phyloP scores from a whole-genome alignment of 441 rosid species.

The Erodium moschatum region DNA sequence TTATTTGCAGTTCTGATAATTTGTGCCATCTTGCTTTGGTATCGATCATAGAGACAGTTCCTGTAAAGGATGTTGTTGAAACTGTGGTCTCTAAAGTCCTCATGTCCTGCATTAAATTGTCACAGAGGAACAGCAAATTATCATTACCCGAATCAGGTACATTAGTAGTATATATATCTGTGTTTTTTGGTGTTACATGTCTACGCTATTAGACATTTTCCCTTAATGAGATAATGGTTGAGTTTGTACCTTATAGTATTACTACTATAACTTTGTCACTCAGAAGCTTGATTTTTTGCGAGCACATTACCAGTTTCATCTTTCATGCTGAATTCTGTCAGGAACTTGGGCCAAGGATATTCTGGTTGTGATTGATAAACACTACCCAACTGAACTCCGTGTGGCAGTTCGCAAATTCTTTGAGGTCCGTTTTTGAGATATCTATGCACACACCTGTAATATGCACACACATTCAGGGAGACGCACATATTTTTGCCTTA shows the following conservation, averaged over 20 bases:
- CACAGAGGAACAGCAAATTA: slow-evolving; percentile 37
- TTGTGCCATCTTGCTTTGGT: slow-evolving; percentile 39
- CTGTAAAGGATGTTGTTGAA: slow-evolving; percentile 44
- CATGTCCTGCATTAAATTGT: slow-evolving; percentile 49
- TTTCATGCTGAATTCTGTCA: slow-evolving; percentile 25
- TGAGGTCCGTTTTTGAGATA: slow-evolving; percentile 42
- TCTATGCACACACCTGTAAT: slow-evolving; percentile 9
- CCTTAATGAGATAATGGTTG: not conserved
- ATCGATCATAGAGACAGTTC: slow-evolving; percentile 63
- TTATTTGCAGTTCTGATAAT: slow-evolving; percentile 58
- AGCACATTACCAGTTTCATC: not conserved
- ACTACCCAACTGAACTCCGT: slow-evolving; percentile 62
- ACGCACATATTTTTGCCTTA: slow-evolving; percentile 16
- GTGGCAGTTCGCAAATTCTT: slow-evolving; percentile 50
- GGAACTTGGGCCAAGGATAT: slow-evolving; percentile 72
- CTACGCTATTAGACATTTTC: not conserved
- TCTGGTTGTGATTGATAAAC: slow-evolving; percentile 51
- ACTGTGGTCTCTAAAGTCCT: slow-evolving; percentile 55
- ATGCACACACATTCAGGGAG: not conserved
- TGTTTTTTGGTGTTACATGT: not conserved
- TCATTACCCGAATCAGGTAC: slow-evolving; percentile 48
- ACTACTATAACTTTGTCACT: not conserved
- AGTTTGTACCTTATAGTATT: not conserved
- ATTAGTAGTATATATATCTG: slow-evolving; percentile 7
- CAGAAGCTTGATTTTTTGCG: not conserved